A percentile compares a stretch with the other conserved stretches of the same genome.
phyloP scores from a whole-genome alignment of 768 basidiomycete genomes.

The Aureoboletus auriporus region DNA sequence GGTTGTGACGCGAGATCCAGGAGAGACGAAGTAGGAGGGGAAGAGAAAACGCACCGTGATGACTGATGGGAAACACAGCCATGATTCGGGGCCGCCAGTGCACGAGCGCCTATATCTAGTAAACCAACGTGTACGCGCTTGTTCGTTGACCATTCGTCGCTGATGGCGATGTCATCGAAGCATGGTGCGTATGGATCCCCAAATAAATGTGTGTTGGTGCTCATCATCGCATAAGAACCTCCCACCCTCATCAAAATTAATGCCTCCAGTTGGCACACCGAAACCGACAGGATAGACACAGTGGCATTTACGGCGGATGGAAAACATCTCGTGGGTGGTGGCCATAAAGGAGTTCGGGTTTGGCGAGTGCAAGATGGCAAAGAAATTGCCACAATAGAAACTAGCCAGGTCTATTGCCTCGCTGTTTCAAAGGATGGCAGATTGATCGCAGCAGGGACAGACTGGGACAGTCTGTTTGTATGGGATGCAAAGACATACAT shows the following conservation, averaged over 20 bases:
- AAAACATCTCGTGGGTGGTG: not conserved
- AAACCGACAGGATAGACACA: not conserved
- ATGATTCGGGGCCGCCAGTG: too few relatives aligned
- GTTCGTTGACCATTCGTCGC: too few relatives aligned
- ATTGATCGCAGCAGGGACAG: constrained; percentile 2
- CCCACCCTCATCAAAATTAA: not conserved
- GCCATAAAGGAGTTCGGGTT: not conserved
- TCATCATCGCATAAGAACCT: not conserved
- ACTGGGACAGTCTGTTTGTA: not conserved
- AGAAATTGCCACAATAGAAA: not conserved
- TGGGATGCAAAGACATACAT: not conserved
- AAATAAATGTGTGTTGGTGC: not conserved
- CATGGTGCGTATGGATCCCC: too few relatives aligned
- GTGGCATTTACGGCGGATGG: not conserved
- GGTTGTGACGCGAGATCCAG: too few relatives aligned
- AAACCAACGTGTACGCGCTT: too few relatives aligned
- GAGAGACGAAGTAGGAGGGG: too few relatives aligned
- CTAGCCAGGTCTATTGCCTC: not conserved
- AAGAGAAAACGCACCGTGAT: too few relatives aligned
- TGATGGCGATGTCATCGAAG: too few relatives aligned
- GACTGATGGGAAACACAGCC: too few relatives aligned
- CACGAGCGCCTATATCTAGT: too few relatives aligned
- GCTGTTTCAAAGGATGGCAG: constrained; percentile 2
- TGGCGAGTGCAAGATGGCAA: not conserved
- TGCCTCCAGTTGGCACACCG: too few relatives aligned